Base-by-base conservation (phyloP, 1,139 yeast genomes). In the Yamadazyma spencermartinsiae region DNA sequence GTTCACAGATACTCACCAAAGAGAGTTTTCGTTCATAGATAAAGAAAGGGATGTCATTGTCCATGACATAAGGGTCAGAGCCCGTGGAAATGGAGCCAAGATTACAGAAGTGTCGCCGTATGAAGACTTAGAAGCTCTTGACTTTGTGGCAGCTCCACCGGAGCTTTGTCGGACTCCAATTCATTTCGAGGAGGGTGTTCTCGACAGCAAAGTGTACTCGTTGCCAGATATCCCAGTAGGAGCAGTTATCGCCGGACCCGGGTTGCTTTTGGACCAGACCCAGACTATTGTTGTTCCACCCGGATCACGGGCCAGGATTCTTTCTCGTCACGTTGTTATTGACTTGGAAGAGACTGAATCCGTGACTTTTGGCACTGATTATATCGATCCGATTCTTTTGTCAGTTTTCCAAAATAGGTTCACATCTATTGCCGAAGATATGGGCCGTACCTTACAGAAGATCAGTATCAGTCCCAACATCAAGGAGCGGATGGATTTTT, bases 221-320 rank as follows among this genome's bases (percentile, higher is more conserved):
- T 63, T 85, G 33, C 75, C 71, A n/a, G 66, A 70, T 3, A 60
- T 88, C 37, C 44, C 59, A 2, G 50, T 72, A 6, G 95, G 95
- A 2, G 60, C 74, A 7, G 51, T 61, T 9, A 60, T 88, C 5
- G 28, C 46, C 2, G 96, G 96, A 0, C 97, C 97, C 2, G 87
- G 95, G 0, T 79, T 89, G 49, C 73, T 89, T 43, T 82, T 89
- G 14, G 96, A 89, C 61, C 79, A 80, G 31, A 89, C 96, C 0
- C 96, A 89, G 59, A 89, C 97, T 0, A 81, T 88, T 45, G 73
- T 89, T 12, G 75, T 89, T 13, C 86, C 88, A 15, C 94, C 95
- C 1, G 60, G 69, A 36, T 74, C 86, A 0, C 56, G 62, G 13
- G 96, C 95, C 1, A 67, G 72, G 0, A 68, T 86, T 14, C 65